Evolutionary conservation across 164 flowering plant species (phyloP).

Genomic region (Chimonanthus salicifolius): DNA sequence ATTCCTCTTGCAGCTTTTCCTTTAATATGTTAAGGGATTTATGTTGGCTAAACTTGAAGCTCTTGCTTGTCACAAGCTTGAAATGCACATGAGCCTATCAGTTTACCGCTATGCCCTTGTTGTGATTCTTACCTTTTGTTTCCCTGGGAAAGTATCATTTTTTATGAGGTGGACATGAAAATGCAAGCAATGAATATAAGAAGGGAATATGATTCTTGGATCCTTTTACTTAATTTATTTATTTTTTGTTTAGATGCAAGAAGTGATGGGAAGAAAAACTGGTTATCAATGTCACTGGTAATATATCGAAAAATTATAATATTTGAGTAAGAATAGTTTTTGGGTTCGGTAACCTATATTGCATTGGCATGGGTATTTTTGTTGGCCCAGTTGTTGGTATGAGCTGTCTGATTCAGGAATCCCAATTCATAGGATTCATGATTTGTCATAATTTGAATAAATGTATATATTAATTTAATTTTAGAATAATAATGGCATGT

Average conservation of each 20-base stretch:
- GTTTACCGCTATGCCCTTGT: conserved; percentile 21
- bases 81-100: conserved; percentile 14
- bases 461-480: no score
- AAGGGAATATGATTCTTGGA: neutral
- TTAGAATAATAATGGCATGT: no score
- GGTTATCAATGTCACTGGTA: neutral
- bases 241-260: neutral
- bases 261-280: neutral
- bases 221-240: neutral
- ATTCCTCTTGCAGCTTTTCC: conserved; percentile 28
- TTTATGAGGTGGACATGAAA: conserved; percentile 27
- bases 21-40: conserved; percentile 20
- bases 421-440: no score
- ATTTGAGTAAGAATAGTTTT: conserved; percentile 14
- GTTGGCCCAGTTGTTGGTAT: no score
- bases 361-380: no score
- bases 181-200: conserved; percentile 17
- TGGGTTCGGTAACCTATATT: conserved; percentile 3
- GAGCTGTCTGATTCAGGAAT: no score
- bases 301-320: conserved; percentile 2
- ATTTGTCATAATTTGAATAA: no score
- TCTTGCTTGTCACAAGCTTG: conserved; percentile 9
- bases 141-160: neutral
- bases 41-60: conserved; percentile 25
- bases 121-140: conserved; percentile 3